phyloP scores from a whole-genome alignment of 106 monocot genomes.

The Dendrobium catenatum region DNA sequence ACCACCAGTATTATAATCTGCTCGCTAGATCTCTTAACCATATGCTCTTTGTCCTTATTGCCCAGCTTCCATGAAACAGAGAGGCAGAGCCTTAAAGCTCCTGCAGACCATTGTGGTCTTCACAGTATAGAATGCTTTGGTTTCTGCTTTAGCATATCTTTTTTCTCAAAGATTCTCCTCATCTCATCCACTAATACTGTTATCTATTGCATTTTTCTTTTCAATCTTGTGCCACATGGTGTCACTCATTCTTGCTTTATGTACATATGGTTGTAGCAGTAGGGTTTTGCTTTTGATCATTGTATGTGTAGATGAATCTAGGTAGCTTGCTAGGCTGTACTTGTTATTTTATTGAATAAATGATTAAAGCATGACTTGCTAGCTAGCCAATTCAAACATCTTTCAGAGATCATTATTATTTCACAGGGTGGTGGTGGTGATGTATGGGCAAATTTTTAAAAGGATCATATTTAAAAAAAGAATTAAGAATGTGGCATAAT shows the following conservation, averaged over 20 bases:
- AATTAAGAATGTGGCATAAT: no score
- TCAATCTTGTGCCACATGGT: no score
- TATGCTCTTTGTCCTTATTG: background rate
- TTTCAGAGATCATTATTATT: background rate
- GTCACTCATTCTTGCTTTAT: no score
- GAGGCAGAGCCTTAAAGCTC: background rate
- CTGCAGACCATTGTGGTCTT: background rate
- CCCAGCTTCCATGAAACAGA: background rate
- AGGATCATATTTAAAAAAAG: background rate
- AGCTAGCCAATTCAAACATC: background rate
- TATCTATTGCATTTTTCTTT: no score
- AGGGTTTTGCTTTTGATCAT: no score
- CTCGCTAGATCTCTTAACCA: background rate
- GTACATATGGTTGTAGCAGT: no score
- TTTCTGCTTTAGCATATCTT: background rate
- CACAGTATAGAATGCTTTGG: background rate
- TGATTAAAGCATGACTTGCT: slow-evolving; percentile 1
- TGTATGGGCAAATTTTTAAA: background rate
- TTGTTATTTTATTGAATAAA: background rate
- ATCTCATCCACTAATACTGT: background rate
- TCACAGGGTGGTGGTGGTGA: background rate
- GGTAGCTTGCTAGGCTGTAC: background rate
- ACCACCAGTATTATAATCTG: background rate
- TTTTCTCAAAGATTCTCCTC: background rate
- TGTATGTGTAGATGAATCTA: background rate